phyloP scores from a whole-genome alignment of 345 rosid species.

The Pelargonium nanum region DNA sequence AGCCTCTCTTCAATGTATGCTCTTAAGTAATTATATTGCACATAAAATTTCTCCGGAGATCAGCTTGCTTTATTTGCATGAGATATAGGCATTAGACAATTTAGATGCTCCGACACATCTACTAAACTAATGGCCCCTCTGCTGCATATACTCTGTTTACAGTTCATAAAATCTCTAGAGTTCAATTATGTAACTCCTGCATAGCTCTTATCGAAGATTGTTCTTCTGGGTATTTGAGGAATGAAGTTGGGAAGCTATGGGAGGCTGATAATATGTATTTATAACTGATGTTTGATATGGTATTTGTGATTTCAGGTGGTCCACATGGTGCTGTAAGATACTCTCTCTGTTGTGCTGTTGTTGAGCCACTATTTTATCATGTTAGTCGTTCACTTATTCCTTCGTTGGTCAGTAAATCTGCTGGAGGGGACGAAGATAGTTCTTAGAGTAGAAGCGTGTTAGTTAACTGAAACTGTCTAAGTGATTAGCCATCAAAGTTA shows the following conservation, averaged over 20 bases:
- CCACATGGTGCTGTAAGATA: slow-evolving; percentile 66
- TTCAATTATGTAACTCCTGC: too few species aligned
- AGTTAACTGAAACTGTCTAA: slow-evolving; percentile 50
- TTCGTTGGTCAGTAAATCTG: slow-evolving; percentile 18
- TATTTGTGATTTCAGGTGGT: slow-evolving; percentile 45
- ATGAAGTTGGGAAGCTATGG: not conserved
- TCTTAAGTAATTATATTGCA: not conserved
- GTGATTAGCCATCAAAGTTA: slow-evolving; percentile 79
- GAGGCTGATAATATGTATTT: not conserved
- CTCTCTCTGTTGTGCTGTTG: slow-evolving; percentile 49
- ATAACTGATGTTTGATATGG: not conserved
- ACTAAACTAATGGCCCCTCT: too few species aligned
- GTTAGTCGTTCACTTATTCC: slow-evolving; percentile 43
- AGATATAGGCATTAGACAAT: too few species aligned
- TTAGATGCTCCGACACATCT: too few species aligned
- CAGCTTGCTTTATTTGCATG: not conserved
- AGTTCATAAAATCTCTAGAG: too few species aligned
- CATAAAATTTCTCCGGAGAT: not conserved
- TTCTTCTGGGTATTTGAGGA: too few species aligned
- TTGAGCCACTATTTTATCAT: slow-evolving; percentile 51
- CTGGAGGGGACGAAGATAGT: slow-evolving; percentile 19
- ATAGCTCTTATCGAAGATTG: too few species aligned
- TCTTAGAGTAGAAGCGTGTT: too few species aligned
- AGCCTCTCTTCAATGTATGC: not conserved
- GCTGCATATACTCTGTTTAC: too few species aligned